phyloP scores from a whole-genome alignment of 2,329 filamentous ascomycete species.

The Diaporthe batatas region DNA sequence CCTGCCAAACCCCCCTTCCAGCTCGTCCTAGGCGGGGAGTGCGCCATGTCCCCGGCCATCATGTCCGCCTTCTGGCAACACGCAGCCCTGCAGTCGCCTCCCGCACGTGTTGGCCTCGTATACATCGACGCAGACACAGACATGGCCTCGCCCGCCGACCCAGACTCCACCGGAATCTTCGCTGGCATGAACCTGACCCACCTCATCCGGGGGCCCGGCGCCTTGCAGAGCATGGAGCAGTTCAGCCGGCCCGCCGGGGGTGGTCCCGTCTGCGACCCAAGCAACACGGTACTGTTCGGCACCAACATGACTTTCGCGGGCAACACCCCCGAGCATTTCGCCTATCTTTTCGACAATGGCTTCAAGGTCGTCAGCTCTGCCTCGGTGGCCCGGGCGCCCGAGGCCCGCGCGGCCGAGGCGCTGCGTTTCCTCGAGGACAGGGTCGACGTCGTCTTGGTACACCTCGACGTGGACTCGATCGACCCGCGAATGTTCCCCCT shows the following conservation, averaged over 20 bases:
- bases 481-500: conserved; percentile 24
- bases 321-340: conserved; percentile 18
- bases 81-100: neutral
- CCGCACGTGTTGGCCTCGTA: conserved; percentile 1
- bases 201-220: neutral
- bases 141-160: conserved; percentile 6
- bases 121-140: conserved; percentile 26
- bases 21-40: conserved; percentile 16
- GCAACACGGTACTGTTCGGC: conserved; percentile 22
- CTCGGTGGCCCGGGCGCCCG: conserved; percentile 7
- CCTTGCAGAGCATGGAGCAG: neutral
- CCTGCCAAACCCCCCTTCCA: neutral
- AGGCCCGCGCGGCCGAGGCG: conserved; percentile 6
- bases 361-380: conserved; percentile 32
- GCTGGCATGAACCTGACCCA: conserved; percentile 23
- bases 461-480: conserved; percentile 17
- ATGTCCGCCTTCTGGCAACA: conserved; percentile 14
- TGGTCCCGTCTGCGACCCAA: conserved; percentile 12
- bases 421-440: conserved; percentile 9
- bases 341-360: conserved; percentile 12
- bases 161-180: conserved; percentile 4
- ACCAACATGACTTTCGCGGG: conserved; percentile 11
- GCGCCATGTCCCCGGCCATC: conserved; percentile 17
- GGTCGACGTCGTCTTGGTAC: conserved; percentile 23
- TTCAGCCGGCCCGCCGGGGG: conserved; percentile 1